Conservation (phyloP, 2,329 filamentous ascomycete species). For the Penicillium sp. region DNA sequence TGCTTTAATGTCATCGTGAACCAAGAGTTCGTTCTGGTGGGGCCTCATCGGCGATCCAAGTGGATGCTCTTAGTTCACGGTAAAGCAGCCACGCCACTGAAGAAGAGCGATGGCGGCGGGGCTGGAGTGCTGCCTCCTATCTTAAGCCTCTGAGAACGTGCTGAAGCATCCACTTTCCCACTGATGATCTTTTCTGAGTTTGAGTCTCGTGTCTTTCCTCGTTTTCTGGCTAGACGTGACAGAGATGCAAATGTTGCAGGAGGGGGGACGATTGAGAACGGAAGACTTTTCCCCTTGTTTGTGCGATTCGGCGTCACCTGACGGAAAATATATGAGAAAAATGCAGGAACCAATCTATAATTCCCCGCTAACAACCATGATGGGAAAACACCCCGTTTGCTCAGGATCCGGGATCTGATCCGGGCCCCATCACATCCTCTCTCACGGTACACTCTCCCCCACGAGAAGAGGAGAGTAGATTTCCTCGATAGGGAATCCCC, state of each 20-base stretch:
- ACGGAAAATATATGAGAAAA: too few species aligned
- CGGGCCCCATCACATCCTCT: slow-evolving; percentile 6
- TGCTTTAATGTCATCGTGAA: slow-evolving; percentile 6
- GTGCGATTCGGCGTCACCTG: background rate
- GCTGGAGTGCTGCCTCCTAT: slow-evolving; percentile 11
- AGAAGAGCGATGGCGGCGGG: slow-evolving; percentile 10
- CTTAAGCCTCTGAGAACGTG: slow-evolving; percentile 11
- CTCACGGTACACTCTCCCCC: background rate
- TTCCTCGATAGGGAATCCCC: slow-evolving; percentile 17
- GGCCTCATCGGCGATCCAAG: slow-evolving; percentile 22
- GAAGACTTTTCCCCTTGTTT: background rate
- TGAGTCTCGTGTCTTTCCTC: background rate
- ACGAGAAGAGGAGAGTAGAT: background rate
- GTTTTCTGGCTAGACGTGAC: slow-evolving; percentile 3
- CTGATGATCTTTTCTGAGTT: slow-evolving; percentile 21
- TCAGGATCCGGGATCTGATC: background rate
- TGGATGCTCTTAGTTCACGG: slow-evolving; percentile 2
- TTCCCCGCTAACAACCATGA: background rate
- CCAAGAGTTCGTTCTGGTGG: slow-evolving; percentile 16
- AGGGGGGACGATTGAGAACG: background rate
- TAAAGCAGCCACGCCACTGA: slow-evolving; percentile 4
- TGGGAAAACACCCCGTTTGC: background rate
- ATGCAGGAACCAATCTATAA: slow-evolving; percentile 4
- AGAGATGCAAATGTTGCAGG: slow-evolving; percentile 4
- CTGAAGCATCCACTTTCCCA: slow-evolving; percentile 12